Percentiles rank a stretch among this genome's conserved stretches.
phyloP scores from a whole-genome alignment of 2,329 filamentous ascomycete species.

The Aspergillus ibericus region DNA sequence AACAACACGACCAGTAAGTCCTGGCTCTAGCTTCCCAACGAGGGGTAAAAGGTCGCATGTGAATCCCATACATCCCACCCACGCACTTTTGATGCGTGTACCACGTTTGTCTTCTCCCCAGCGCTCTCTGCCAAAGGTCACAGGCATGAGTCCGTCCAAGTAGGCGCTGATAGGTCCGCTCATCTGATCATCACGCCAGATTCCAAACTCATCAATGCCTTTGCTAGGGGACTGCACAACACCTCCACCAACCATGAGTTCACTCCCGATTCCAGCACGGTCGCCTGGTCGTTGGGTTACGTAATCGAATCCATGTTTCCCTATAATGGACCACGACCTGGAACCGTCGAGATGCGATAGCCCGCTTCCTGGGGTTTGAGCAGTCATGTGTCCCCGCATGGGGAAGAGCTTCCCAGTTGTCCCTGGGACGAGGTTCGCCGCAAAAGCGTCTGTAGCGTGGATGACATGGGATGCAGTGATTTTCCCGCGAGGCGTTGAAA shows the following conservation, averaged over 20 bases:
- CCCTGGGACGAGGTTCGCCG: slow-evolving; percentile 50
- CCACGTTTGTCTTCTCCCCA: slow-evolving; percentile 39
- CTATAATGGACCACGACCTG: background rate
- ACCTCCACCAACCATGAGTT: slow-evolving; percentile 27
- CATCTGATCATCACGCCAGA: slow-evolving; percentile 18
- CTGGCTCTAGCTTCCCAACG: slow-evolving; percentile 42
- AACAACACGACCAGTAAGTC: slow-evolving; percentile 13
- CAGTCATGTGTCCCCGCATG: slow-evolving; percentile 37
- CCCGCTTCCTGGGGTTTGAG: slow-evolving; percentile 26
- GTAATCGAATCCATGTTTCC: background rate
- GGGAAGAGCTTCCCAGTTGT: slow-evolving; percentile 36
- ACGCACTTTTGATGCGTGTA: slow-evolving; percentile 47
- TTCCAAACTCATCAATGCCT: slow-evolving; percentile 25
- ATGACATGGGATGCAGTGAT: slow-evolving; percentile 52
- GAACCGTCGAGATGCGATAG: background rate
- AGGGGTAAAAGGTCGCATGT: slow-evolving; percentile 55
- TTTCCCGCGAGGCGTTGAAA: slow-evolving; percentile 47
- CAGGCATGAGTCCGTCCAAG: slow-evolving; percentile 25
- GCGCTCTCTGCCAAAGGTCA: slow-evolving; percentile 33
- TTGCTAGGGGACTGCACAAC: slow-evolving; percentile 17
- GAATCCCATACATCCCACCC: slow-evolving; percentile 61
- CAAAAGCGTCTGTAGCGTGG: slow-evolving; percentile 56
- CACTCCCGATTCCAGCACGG: too few relatives aligned
- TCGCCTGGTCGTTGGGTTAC: background rate
- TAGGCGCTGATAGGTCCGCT: slow-evolving; percentile 22